These are phyloP conservation scores for Aspergillus tamarii DNA, from an alignment of 2,329 filamentous ascomycete species.

Conservation along the genomic window DNA sequence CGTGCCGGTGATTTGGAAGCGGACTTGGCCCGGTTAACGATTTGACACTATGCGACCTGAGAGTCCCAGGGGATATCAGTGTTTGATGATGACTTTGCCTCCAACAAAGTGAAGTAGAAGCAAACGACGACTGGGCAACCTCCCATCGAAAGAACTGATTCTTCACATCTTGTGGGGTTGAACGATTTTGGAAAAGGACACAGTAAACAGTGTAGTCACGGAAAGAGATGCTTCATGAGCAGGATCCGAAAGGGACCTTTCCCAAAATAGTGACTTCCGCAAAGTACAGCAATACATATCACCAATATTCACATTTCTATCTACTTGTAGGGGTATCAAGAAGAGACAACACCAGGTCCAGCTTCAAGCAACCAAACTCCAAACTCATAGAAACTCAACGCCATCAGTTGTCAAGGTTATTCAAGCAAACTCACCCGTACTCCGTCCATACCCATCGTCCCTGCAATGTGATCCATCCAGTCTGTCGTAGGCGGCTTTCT, in stretches of 20 bases:
- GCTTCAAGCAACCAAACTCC: background rate
- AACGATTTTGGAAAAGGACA: background rate
- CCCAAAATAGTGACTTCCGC: background rate
- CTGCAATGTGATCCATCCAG: conserved; percentile 31
- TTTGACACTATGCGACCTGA: background rate
- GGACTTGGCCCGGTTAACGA: background rate
- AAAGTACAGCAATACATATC: background rate
- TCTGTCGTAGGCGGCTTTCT: conserved; percentile 24
- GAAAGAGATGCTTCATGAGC: background rate
- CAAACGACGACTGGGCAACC: background rate
- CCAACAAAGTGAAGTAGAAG: background rate
- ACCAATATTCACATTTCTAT: background rate
- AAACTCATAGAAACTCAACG: background rate
- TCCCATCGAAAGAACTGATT: background rate
- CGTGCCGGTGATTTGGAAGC: conserved; percentile 60
- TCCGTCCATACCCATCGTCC: conserved; percentile 29
- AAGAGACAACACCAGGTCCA: background rate
- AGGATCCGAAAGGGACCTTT: background rate
- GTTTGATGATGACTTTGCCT: background rate
- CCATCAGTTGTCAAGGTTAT: background rate
- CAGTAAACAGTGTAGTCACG: background rate
- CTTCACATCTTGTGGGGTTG: background rate
- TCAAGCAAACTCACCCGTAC: conserved; percentile 24
- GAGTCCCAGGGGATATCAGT: too few species aligned
- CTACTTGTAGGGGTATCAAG: background rate